These are phyloP conservation scores for Aaosphaeria pasadenensis DNA, from an alignment of 2,329 filamentous ascomycete genomes.

Conservation along the genomic window DNA sequence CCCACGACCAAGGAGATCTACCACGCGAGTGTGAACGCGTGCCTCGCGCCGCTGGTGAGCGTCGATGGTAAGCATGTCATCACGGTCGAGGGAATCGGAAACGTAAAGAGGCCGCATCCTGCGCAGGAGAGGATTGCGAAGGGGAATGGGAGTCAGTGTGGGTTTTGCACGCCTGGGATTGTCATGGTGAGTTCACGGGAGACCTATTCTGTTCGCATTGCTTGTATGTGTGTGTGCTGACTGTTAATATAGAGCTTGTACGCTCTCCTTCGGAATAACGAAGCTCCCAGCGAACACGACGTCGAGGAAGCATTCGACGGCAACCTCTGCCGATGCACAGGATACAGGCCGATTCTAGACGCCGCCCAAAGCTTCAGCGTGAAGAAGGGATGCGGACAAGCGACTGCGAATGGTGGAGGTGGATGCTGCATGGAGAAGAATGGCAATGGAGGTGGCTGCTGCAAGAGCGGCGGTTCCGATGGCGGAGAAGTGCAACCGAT, in stretches of 20 bases:
- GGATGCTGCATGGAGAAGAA: conserved; percentile 70
- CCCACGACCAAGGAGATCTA: conserved; percentile 90
- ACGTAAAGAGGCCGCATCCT: conserved; percentile 81
- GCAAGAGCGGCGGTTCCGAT: conserved; percentile 38
- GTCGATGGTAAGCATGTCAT: conserved; percentile 98
- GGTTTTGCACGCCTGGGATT: conserved; percentile 96
- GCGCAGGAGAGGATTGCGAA: conserved; percentile 88
- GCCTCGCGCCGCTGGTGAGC: conserved; percentile 85
- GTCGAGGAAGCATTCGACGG: conserved; percentile 97
- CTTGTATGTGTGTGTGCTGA: not conserved
- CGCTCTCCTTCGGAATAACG: conserved; percentile 82
- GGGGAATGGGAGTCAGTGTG: conserved; percentile 88
- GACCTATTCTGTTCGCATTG: not conserved
- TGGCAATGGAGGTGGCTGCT: conserved; percentile 42
- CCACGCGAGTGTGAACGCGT: conserved; percentile 95
- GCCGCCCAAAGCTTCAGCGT: conserved; percentile 85
- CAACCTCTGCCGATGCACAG: conserved; percentile 92
- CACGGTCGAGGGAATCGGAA: conserved; percentile 94
- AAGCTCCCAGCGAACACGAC: conserved; percentile 72
- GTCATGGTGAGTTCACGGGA: conserved; percentile 62
- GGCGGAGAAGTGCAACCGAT: conserved; percentile 42
- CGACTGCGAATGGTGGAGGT: conserved; percentile 56
- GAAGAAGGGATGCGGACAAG: conserved; percentile 54
- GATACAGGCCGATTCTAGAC: conserved; percentile 90
- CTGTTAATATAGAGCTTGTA: conserved; percentile 67